These are phyloP conservation scores for Rhizopus microsporus DNA, from an alignment of 371 early-diverging fungal species.

Conservation along the genomic window DNA sequence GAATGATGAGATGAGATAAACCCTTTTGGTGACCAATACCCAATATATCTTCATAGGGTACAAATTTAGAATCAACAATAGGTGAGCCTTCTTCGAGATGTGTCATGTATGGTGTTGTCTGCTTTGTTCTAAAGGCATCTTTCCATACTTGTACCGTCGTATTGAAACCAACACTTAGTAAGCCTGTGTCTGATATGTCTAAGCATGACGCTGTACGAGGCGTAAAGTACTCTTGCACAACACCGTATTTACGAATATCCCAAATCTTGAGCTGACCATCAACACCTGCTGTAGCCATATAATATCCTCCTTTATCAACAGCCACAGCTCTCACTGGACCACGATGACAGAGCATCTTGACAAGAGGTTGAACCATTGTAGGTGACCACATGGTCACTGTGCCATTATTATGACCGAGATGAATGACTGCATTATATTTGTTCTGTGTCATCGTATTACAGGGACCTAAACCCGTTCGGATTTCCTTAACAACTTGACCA, in stretches of 20 bases:
- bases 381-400: constrained; percentile 97
- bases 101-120: constrained; percentile 86
- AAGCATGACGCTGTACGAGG: constrained; percentile 73
- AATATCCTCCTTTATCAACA: constrained; percentile 83
- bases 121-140: constrained; percentile 77
- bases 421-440: constrained; percentile 91
- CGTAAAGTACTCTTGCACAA: constrained; percentile 80
- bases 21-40: constrained; percentile 89
- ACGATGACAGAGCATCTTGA: constrained; percentile 94
- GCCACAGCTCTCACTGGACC: constrained; percentile 87
- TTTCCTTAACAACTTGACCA: constrained; percentile 87
- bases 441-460: constrained; percentile 90
- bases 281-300: constrained; percentile 93
- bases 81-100: constrained; percentile 67
- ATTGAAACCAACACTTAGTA: constrained; percentile 84
- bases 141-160: constrained; percentile 87
- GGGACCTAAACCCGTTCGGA: constrained; percentile 76
- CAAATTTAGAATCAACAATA: constrained; percentile 74
- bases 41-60: constrained; percentile 98
- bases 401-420: constrained; percentile 92
- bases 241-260: constrained; percentile 93
- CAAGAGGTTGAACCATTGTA: constrained; percentile 75
- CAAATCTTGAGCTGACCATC: constrained; percentile 94
- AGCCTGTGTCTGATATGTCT: constrained; percentile 84
- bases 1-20: constrained; percentile 85